Base-by-base conservation (phyloP, 2,329 filamentous ascomycete species). In the Penicillium glabrum region DNA sequence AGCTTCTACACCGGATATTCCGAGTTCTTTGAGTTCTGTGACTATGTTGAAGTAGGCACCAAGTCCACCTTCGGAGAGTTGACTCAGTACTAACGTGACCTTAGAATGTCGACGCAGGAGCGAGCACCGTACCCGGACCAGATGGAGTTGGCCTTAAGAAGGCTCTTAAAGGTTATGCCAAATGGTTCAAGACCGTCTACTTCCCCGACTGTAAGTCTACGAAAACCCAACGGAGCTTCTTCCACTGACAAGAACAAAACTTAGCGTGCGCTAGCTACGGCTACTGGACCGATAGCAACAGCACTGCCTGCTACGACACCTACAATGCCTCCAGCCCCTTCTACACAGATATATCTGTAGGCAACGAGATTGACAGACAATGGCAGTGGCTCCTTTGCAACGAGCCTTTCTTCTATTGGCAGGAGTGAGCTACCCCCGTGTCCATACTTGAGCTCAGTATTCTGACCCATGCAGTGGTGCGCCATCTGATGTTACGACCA, bases 341-440 rank as follows among this genome's bases (percentile, higher is more conserved):
- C 2, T 87, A 76, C 70, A 82, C 79, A 4, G 82, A 87, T 66
- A 70, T 66, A 19, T 73, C 71, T 1, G 72, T 82, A 5, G 61
- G 60, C 48, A 86, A 86, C 66, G 53, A 64, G 0, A 63, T 74
- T 33, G 76, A 82, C 61, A 72, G 83, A 0, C 82, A 85, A 59
- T 88, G 83, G 84, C 68, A 76, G 8, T 88, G 85, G 84, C 79
- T 86, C 70, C 75, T 80, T 1, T 87, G 86, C 76, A 87, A 87
- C 66, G 83, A 87, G 67, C 84, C 85, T n/a, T 80, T 84, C 56
- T 80, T 74, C 54, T 84, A 79, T 69, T 86, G 80, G 78, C 82
- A 85, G 67, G 79, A 79, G 74, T 80, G 68, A 64, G 77, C 54
- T 14, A 21, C 27, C 14, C 67, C 13, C 31, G 31, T 7, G 37